Percentiles rank a stretch among this genome's conserved stretches.
phyloP scores from a whole-genome alignment of 164 flowering plant genomes.

The Chimonanthus salicifolius region DNA sequence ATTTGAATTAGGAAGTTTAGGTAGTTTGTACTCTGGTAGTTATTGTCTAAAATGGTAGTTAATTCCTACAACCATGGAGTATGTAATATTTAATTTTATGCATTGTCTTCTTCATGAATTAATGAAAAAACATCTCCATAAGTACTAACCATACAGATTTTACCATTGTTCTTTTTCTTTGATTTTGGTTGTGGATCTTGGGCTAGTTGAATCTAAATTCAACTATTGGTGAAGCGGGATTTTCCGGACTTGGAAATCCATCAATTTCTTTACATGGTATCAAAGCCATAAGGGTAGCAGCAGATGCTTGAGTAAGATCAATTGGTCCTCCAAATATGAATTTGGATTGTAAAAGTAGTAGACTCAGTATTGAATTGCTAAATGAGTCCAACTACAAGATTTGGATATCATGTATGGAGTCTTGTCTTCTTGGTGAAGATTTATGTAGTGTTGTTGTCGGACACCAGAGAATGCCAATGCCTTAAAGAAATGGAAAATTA shows the following conservation, averaged over 20 bases:
- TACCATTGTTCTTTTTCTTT: no score
- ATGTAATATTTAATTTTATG: no score
- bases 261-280: neutral
- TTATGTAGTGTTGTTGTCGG: slow-evolving; percentile 7
- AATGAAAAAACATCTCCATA: neutral
- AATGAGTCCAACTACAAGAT: neutral
- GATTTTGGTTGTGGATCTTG: neutral
- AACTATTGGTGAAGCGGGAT: neutral
- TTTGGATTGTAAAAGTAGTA: neutral
- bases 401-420: slow-evolving; percentile 1
- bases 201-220: neutral
- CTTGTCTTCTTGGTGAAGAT: slow-evolving; percentile 11
- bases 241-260: neutral
- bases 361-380: neutral
- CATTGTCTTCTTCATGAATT: neutral
- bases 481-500: neutral
- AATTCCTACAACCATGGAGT: no score
- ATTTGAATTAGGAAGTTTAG: no score
- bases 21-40: no score
- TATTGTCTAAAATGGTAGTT: no score
- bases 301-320: neutral
- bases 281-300: neutral
- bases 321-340: neutral
- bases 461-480: neutral
- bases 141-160: no score